Base-by-base conservation (phyloP, 768 basidiomycete genomes). In the Lactarius hatsudake region DNA sequence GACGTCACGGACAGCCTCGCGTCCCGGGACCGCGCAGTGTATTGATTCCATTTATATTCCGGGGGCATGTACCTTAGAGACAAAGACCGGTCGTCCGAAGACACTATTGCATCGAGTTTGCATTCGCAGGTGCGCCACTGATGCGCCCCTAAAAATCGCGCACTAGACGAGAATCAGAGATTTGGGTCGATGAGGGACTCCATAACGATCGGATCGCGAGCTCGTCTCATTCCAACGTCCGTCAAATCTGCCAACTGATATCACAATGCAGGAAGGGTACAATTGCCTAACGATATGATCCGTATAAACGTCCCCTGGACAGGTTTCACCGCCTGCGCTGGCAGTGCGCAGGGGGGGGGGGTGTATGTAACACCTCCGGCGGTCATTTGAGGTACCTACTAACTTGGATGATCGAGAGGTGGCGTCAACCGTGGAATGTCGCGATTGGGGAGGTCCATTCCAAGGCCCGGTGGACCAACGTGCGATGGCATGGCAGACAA, bases 101-200 rank as follows among this genome's bases (percentile, higher is more conserved):
- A 40, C 5, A 38, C 5, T n/a, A n/a, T 15, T 38, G 13, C 13
- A 38, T 15, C 36, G 36, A 12, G 36, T 13, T 38, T 3, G 38
- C 38, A 40, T 4, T 40, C 13, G 15, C 38, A 40, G 38, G 48
- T 23, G 26, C 65, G 61, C 61, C 65, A 62, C 66, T 51, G 66
- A 66, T 62, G 18, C 36, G 64, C 53, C 40, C n/a, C 43, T n/a
- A 10, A 20, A 54, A 42, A 23, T 10, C 9, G 17, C 9, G 17
- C 34, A 15, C 43, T 42, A 38, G 23, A 13, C 60, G 20, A 26
- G 26, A 66, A 62, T 32, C 48, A 51, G 66, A 53, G 30, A 36
- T 2, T 48, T 62, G 48, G 26, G 56, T 54, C 18, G 26, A 48
- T 5, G 45, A 62, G 42, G 61, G 32, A 34, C 8, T 15, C 15